Evolutionary conservation across 2,329 filamentous ascomycete species (phyloP), one percentile per base, ranked within the genome.

Genomic region (Diaporthe velutina): DNA sequence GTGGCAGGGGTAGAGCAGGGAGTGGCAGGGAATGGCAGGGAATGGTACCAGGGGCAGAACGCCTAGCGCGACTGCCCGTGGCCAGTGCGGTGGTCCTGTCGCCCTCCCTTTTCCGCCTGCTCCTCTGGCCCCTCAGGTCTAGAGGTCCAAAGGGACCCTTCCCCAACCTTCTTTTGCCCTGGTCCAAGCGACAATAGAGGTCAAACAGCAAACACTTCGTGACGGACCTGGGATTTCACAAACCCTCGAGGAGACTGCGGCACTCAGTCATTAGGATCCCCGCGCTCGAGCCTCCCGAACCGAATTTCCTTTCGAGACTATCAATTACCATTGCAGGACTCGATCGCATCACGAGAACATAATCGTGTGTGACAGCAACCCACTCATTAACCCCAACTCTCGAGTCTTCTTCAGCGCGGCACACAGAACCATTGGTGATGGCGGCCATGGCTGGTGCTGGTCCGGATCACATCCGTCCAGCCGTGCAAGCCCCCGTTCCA

Each of bases 381-480:
- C 22, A 30, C 35, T 33, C 50, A 30, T 25, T 25, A 35, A n/a
- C 28, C 17, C n/a, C 40, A 48, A 50, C 33, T 50, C 1, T 9
- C 55, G 54, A 64, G 38, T 45, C 38, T 33, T 22, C 0, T 33
- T n/a, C 57, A 48, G 38, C 40, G 50, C 54, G 57, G 40, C 35
- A 38, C 50, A n/a, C n/a, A 15, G 25, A 42, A 45, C 38, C 35
- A 33, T 48, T 45, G 45, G 55, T 38, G 54, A 52, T 42, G 25
- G 70, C 70, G 28, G 45, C 22, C n/a, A 52, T 48, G 33, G 38
- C 15, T 30, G 13, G 42, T 50, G n/a, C n/a, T n/a, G 70, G 70
- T 7, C 33, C 70, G 70, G 70, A 64, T 72, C 70, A 72, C 57
- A 72, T 72, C 70, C 70, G 70, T 38, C 70, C 17, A 25, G 17